Base-by-base conservation (phyloP, 768 basidiomycete species). In the Phanerochaete sordida region DNA sequence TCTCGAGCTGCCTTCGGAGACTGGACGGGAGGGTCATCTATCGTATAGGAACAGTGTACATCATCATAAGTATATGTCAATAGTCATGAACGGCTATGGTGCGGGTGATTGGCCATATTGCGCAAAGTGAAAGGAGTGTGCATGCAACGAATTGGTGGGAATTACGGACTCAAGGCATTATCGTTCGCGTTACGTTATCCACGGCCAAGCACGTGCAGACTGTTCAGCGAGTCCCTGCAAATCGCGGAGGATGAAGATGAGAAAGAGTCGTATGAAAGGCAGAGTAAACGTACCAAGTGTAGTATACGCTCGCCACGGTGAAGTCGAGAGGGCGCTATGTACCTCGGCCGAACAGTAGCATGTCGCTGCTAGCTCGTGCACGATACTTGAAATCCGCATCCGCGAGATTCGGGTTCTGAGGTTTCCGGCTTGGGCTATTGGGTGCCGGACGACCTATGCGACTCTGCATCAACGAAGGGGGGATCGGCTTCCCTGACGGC, bases 371-470 rank as follows among this genome's bases (percentile, higher is more conserved):
- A 11, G 59, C 59, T 30, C 62, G 39, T n/a, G 39, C 68, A 63
- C 45, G 70, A 66, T 48, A 66, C 60, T 59, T 73, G 64, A 60
- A 44, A 43, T 62, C 64, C n/a, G 66, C 67, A 47, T 57, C 61
- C 21, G 37, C 19, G 39, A 62, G 54, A 23, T 62, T 56, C 16
- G 35, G 49, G 43, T 54, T 45, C 24, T 56, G 45, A 15, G 45
- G 69, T 39, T 69, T 69, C 31, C 67, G 66, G 2, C 71, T 68
- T 13, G 56, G 56, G 23, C 57, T 23, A 24, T 53, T 58, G 24
- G 60, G 48, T 43, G 44, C 57, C 13, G 72, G 73, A 51, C 69
- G 68, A 6, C 69, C 70, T 21, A 73, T 74, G n/a, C 72, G 64
- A 50, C 72, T 74, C 58, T 73, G 71, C 2, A 62, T 59, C 16